These are phyloP conservation scores for Petunia axillaris DNA, from an alignment of 257 asterid genomes.

Conservation along the genomic window DNA sequence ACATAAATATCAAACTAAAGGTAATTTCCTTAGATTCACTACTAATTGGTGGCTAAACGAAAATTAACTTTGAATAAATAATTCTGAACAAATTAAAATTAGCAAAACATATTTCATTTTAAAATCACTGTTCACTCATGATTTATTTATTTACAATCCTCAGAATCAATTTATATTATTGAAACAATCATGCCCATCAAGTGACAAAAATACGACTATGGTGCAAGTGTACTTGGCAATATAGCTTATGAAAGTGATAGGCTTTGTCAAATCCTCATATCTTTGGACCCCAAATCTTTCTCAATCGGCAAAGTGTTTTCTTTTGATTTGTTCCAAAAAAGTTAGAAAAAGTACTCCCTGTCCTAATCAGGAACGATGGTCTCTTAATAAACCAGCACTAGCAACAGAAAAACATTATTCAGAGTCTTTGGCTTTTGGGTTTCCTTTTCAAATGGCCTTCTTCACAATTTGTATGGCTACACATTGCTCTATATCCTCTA, in stretches of 20 bases:
- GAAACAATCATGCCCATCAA: background rate
- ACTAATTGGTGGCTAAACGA: too few relatives aligned
- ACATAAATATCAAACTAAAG: too few relatives aligned
- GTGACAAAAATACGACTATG: background rate
- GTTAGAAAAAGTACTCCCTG: background rate
- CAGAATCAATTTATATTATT: background rate
- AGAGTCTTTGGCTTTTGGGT: background rate
- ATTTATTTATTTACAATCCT: too few relatives aligned
- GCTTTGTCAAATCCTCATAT: background rate
- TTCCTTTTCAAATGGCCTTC: background rate
- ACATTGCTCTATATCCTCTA: background rate
- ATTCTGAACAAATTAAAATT: too few relatives aligned
- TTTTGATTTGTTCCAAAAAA: background rate
- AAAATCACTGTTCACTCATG: background rate
- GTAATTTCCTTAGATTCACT: too few relatives aligned
- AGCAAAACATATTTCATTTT: too few relatives aligned
- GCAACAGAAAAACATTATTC: conserved; percentile 1
- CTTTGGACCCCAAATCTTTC: background rate
- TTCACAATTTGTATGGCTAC: background rate
- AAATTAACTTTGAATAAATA: background rate
- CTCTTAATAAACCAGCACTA: background rate
- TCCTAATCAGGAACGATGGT: background rate
- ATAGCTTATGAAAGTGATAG: background rate
- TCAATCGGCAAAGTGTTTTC: background rate
- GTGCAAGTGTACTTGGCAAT: background rate